Base-by-base conservation (phyloP, 148 eudicot species). In the Linanthus parryae region DNA sequence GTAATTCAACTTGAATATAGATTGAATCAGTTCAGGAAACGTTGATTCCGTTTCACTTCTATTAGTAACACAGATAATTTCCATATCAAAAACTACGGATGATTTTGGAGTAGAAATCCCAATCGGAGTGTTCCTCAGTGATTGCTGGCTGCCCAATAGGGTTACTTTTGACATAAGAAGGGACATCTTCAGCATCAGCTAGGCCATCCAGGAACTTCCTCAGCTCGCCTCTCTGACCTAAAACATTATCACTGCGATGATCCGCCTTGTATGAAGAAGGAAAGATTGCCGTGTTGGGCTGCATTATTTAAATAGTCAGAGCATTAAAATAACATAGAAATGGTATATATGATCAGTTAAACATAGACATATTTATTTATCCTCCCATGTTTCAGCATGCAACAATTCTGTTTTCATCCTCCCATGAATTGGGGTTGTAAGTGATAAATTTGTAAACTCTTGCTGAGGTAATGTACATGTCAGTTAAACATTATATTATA, bases 231-330 rank as follows among this genome's bases (percentile, higher is more conserved):
- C 48, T 27, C 12, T 59, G 5, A 75, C 79, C 72, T 47, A 80
- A 24, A 29, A 47, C 34, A 14, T 58, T 47, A 25, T 73, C 80
- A 2, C 44, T 24, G 1, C 0, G 18, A 38, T 64, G 42, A 19
- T 31, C 44, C 33, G 37, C 47, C 54, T 62, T 61, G 62, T 64
- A 77, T 0, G 55, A 1, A 0, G 0, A 4, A 1, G 71, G 73
- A 40, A 67, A 77, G 9, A 77, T 63, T 30, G 75, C 77, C 0
- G 80, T 65, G 39, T 77, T 63, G 20, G 68, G 75, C 83, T 81
- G 77, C 54, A 69, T 25, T 10, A 15, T 48, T 7, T 17, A 44
- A 48, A 48, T 25, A 48, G 18, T 3, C 16, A 26, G 23, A 48
- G 3, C 6, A n/a, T 26, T 14, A 48, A 8, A 14, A 25, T n/a